Percentiles rank a stretch among this genome's conserved stretches.
Evolutionary conservation across 345 rosid species (phyloP).

Genomic region (Erysimum cheiranthoides): DNA sequence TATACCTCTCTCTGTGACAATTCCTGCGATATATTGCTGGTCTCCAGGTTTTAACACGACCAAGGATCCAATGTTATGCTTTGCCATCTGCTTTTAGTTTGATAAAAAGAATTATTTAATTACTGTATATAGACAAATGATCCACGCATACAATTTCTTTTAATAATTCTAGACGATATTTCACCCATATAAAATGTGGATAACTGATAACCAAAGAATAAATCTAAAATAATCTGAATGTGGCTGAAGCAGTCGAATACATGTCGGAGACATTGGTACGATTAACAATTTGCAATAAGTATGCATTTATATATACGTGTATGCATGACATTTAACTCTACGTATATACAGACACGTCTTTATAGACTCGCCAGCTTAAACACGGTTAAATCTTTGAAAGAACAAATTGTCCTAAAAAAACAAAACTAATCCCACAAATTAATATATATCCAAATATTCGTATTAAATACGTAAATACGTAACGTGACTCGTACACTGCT

Average conservation of each 20-base stretch:
- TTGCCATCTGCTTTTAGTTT: conserved; percentile 71
- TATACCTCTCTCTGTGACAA: conserved; percentile 86
- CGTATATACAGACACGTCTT: background rate
- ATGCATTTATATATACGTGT: background rate
- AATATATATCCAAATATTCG: no score
- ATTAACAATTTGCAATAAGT: background rate
- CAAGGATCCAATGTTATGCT: conserved; percentile 82
- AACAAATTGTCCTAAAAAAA: background rate
- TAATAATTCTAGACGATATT: no score
- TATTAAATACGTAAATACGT: no score
- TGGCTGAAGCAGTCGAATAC: background rate
- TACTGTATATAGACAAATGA: background rate
- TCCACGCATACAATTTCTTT: background rate
- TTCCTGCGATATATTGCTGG: conserved; percentile 72
- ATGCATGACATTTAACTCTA: conserved; percentile 20
- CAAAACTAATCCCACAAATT: background rate
- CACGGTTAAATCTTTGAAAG: background rate
- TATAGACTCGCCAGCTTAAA: background rate
- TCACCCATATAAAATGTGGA: background rate
- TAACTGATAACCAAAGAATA: background rate
- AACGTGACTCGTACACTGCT: no score
- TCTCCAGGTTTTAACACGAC: conserved; percentile 88
- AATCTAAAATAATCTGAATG: background rate
- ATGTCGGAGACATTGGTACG: conserved; percentile 3
- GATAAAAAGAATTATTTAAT: background rate